phyloP scores from a whole-genome alignment of 495 filamentous ascomycete genomes.

The Aspergillus nidulans region DNA sequence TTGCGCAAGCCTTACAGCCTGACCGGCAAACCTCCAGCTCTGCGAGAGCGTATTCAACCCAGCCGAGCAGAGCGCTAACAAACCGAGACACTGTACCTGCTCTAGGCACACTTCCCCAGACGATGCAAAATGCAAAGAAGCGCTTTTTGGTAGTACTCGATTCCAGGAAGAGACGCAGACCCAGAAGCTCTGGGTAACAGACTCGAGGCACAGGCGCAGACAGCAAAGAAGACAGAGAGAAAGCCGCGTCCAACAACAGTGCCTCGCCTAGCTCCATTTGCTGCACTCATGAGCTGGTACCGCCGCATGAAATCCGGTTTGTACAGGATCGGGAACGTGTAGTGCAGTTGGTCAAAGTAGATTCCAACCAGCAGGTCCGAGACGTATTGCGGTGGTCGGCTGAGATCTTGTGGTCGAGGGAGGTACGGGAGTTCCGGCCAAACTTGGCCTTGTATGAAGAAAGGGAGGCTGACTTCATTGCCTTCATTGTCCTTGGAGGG shows the following conservation, averaged over 20 bases:
- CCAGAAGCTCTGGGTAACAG: neutral
- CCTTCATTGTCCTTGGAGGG: neutral
- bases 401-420: neutral
- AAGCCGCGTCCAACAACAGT: neutral
- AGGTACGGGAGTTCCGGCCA: neutral
- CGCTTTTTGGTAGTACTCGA: slow-evolving; percentile 1
- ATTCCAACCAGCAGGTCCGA: neutral
- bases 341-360: neutral
- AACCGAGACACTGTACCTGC: neutral
- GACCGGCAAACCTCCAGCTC: neutral
- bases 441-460: neutral
- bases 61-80: slow-evolving; percentile 1
- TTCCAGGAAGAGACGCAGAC: neutral
- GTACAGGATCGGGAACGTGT: neutral
- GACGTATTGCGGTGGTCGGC: neutral
- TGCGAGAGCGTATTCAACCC: neutral
- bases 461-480: neutral
- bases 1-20: neutral
- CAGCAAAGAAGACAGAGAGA: neutral
- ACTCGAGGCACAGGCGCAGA: neutral
- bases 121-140: neutral
- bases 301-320: neutral
- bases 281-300: neutral
- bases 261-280: neutral
- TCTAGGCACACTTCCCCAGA: neutral